Conservation (phyloP, 179 eudicot species). For the Pouteria campechiana region DNA sequence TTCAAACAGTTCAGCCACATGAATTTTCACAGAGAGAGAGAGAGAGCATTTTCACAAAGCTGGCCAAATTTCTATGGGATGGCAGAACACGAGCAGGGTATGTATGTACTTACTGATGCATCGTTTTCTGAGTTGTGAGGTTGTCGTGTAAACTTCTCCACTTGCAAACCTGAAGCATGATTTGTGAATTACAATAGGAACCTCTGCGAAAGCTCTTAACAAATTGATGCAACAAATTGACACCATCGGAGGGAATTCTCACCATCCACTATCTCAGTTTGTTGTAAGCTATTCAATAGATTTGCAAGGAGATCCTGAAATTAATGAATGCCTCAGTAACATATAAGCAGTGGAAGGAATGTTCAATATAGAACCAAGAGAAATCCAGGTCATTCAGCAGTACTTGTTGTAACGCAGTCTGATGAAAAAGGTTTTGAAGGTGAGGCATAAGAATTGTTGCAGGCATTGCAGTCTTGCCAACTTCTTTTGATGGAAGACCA, state of each 20-base stretch:
- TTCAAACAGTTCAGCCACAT: slow-evolving; percentile 3
- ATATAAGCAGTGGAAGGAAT: background rate
- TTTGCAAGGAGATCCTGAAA: slow-evolving; percentile 65
- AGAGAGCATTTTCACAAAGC: too few species aligned
- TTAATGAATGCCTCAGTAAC: background rate
- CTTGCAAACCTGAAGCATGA: slow-evolving; percentile 44
- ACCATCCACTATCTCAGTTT: slow-evolving; percentile 63
- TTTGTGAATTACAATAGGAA: slow-evolving; percentile 5
- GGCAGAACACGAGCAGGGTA: background rate
- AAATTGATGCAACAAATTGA: background rate
- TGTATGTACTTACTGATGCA: slow-evolving; percentile 64
- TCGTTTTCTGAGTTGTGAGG: slow-evolving; percentile 49
- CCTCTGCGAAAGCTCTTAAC: background rate
- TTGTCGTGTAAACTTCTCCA: slow-evolving; percentile 46
- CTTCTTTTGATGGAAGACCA: slow-evolving; percentile 41
- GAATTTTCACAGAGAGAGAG: background rate
- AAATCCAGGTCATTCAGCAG: slow-evolving; percentile 6
- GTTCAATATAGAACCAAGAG: background rate
- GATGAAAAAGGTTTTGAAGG: slow-evolving; percentile 89
- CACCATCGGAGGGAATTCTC: slow-evolving; percentile 24
- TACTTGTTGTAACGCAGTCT: slow-evolving; percentile 87
- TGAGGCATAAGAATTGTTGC: slow-evolving; percentile 73
- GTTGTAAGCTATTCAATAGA: slow-evolving; percentile 69
- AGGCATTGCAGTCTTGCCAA: slow-evolving; percentile 30
- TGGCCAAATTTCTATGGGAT: too few species aligned